Conservation (phyloP, 2,329 filamentous ascomycete species). For the Xylariaceae sp. region DNA sequence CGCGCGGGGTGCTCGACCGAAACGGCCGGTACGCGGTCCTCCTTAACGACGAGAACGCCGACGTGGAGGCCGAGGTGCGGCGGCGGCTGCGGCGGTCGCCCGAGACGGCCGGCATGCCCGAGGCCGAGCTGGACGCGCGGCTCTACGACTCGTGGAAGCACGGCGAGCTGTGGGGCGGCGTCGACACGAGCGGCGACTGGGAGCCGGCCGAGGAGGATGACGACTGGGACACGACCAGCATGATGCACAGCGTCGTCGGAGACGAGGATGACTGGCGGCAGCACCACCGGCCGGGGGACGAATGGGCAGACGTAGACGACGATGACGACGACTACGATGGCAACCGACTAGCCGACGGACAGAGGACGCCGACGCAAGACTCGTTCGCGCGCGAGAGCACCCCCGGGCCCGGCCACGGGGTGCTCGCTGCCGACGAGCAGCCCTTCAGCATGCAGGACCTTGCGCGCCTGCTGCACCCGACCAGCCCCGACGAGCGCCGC, state of each 20-base stretch:
- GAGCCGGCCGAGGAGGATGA: slow-evolving; percentile 45
- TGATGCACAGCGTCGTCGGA: slow-evolving; percentile 47
- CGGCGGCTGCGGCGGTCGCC: slow-evolving; percentile 42
- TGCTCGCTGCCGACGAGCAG: too few species aligned
- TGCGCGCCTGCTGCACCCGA: slow-evolving; percentile 74
- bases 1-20: slow-evolving; percentile 36
- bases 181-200: slow-evolving; percentile 77
- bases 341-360: slow-evolving; percentile 33
- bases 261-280: slow-evolving; percentile 30
- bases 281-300: too few species aligned
- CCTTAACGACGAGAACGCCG: slow-evolving; percentile 56
- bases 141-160: slow-evolving; percentile 80
- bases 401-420: slow-evolving; percentile 30
- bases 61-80: slow-evolving; percentile 75
- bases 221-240: slow-evolving; percentile 70
- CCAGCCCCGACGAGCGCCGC: slow-evolving; percentile 66
- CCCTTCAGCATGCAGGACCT: slow-evolving; percentile 62
- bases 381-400: slow-evolving; percentile 41
- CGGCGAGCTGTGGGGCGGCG: slow-evolving; percentile 77
- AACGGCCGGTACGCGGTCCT: slow-evolving; percentile 45
- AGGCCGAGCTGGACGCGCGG: slow-evolving; percentile 62
- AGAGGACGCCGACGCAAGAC: slow-evolving; percentile 67
- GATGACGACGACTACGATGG: slow-evolving; percentile 31
- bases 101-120: slow-evolving; percentile 37
- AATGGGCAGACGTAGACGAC: slow-evolving; percentile 40